Evolutionary conservation across 2,329 filamentous ascomycete genomes (phyloP).

Genomic region (Fusarium anthophilum): DNA sequence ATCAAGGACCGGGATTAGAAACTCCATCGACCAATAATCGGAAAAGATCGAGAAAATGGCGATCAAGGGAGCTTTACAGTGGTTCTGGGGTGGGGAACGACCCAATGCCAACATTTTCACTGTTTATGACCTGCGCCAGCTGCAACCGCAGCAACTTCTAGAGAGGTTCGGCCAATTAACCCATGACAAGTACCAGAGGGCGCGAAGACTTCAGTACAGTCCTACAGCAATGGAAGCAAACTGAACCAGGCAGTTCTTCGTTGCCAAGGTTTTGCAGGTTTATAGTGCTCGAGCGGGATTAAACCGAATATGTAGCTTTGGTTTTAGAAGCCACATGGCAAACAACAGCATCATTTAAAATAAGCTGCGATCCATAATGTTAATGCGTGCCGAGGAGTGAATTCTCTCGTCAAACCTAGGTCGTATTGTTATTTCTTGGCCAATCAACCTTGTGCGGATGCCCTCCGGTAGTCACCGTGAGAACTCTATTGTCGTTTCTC

Average conservation of each 20-base stretch:
- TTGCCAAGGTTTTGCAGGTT: not conserved
- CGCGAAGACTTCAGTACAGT: not conserved
- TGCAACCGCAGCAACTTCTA: not conserved
- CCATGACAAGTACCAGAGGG: not conserved
- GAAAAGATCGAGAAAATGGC: constrained; percentile 43
- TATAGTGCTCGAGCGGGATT: not conserved
- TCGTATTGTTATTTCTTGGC: not conserved
- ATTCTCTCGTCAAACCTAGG: not conserved
- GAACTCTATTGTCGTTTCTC: constrained; percentile 28
- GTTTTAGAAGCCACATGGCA: not conserved
- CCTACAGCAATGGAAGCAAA: not conserved
- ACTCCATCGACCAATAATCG: constrained; percentile 49
- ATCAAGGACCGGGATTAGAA: constrained; percentile 39
- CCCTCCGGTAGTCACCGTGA: constrained; percentile 12
- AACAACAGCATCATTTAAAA: not conserved
- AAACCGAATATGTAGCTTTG: not conserved
- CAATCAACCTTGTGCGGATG: constrained; percentile 22
- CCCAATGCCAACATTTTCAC: constrained; percentile 12
- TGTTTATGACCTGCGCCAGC: constrained; percentile 14
- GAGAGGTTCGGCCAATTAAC: not conserved
- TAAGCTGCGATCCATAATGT: not conserved
- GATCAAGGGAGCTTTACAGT: constrained; percentile 25
- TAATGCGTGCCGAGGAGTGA: constrained; percentile 3
- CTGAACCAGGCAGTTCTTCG: not conserved
- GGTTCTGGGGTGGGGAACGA: constrained; percentile 2